A percentile compares a stretch with the other conserved stretches of the same genome.
Evolutionary conservation across 2,329 filamentous ascomycete genomes (phyloP).

Genomic region (Ascochyta rabiei): DNA sequence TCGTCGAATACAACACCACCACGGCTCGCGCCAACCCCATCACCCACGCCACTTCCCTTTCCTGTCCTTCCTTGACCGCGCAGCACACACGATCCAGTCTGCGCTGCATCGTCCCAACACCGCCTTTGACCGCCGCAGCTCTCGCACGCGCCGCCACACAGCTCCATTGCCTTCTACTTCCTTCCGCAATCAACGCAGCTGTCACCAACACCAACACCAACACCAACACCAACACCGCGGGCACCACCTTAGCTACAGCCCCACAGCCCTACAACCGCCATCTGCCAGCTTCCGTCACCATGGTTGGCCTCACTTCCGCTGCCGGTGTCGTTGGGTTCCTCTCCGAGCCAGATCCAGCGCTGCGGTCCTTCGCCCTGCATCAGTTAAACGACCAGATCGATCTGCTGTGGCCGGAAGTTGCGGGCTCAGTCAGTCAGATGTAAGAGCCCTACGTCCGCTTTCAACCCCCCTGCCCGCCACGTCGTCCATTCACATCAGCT

Average conservation of each 20-base stretch:
- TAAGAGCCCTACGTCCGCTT: slow-evolving; percentile 57
- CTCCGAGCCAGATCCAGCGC: slow-evolving; percentile 89
- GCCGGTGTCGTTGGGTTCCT: slow-evolving; percentile 95
- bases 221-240: slow-evolving; percentile 33
- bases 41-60: slow-evolving; percentile 33
- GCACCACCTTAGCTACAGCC: slow-evolving; percentile 18
- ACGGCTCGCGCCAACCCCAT: slow-evolving; percentile 42
- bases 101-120: slow-evolving; percentile 19
- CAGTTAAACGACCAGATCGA: slow-evolving; percentile 96
- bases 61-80: slow-evolving; percentile 41
- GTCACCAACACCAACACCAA: slow-evolving; percentile 32
- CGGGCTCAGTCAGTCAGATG: slow-evolving; percentile 91
- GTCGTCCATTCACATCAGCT: slow-evolving; percentile 6
- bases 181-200: slow-evolving; percentile 36
- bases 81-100: slow-evolving; percentile 12
- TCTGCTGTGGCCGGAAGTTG: slow-evolving; percentile 96
- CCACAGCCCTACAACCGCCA: slow-evolving; percentile 18
- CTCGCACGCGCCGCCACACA: slow-evolving; percentile 43
- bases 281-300: slow-evolving; percentile 50
- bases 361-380: slow-evolving; percentile 93
- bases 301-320: slow-evolving; percentile 94
- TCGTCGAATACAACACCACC: slow-evolving; percentile 34
- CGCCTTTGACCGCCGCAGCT: slow-evolving; percentile 27
- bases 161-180: slow-evolving; percentile 46
- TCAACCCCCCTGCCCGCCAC: slow-evolving; percentile 1